Evolutionary conservation across 345 rosid species (phyloP).

Genomic region (Eucalyptus leucophloia): DNA sequence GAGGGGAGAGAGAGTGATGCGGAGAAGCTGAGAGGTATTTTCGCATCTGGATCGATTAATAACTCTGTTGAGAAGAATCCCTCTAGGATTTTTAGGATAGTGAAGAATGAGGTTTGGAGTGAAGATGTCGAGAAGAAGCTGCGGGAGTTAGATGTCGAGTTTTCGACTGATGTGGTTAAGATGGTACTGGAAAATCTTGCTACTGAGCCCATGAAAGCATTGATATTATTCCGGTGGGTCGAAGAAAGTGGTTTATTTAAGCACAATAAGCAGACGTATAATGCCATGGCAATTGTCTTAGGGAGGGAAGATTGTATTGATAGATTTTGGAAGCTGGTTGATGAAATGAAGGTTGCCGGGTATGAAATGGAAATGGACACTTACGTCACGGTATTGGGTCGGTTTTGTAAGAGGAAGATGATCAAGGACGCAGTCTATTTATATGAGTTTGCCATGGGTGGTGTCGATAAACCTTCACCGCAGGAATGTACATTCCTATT

Average conservation of each 20-base stretch:
- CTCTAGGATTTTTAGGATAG: constrained; percentile 43
- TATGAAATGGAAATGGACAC: constrained; percentile 64
- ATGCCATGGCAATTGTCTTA: constrained; percentile 60
- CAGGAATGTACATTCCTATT: constrained; percentile 42
- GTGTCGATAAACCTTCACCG: constrained; percentile 43
- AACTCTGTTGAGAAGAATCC: constrained; percentile 33
- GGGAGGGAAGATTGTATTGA: constrained; percentile 74
- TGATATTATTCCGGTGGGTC: constrained; percentile 75
- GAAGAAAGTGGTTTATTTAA: constrained; percentile 49
- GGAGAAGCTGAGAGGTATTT: constrained; percentile 43
- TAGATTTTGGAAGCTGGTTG: constrained; percentile 63
- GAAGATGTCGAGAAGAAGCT: constrained; percentile 49
- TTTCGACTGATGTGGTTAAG: constrained; percentile 45
- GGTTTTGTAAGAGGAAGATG: constrained; percentile 58
- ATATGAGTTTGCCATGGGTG: constrained; percentile 64
- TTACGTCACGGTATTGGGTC: constrained; percentile 28
- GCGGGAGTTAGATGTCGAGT: constrained; percentile 28
- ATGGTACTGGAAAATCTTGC: constrained; percentile 52
- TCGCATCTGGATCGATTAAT: constrained; percentile 45
- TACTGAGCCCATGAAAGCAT: constrained; percentile 60
- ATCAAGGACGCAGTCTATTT: constrained; percentile 60
- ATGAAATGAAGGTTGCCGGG: constrained; percentile 54
- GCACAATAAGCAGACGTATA: constrained; percentile 52
- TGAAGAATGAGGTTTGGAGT: constrained; percentile 61
- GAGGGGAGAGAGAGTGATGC: constrained; percentile 48